Conservation (phyloP, 306 rosid species). For the Rubus idaeus region DNA sequence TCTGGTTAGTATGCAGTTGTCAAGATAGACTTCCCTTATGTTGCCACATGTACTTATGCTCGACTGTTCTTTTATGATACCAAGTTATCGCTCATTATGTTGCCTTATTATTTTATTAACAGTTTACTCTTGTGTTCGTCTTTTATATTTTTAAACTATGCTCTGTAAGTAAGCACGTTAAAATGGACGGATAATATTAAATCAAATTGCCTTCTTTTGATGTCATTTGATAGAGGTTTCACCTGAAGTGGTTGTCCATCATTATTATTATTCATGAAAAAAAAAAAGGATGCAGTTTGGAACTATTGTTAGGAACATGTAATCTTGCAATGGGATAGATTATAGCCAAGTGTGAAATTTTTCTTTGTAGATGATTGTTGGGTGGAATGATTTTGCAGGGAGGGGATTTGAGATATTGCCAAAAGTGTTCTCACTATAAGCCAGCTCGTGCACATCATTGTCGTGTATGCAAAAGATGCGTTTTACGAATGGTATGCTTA, state of each 20-base stretch:
- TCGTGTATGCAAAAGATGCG: conserved; percentile 92
- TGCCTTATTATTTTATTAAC: background rate
- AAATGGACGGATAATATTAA: background rate
- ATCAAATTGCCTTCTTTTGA: background rate
- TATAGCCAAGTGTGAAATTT: conserved; percentile 12
- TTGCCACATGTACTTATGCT: background rate
- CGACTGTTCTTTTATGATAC: background rate
- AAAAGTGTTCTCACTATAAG: conserved; percentile 90
- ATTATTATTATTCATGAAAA: background rate
- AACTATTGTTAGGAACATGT: background rate
- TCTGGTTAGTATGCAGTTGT: background rate
- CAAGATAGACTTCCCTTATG: background rate
- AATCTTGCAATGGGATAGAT: background rate
- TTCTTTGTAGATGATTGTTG: background rate
- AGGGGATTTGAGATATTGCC: conserved; percentile 95
- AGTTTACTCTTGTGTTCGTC: background rate
- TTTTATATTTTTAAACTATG: background rate
- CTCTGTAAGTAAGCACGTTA: background rate
- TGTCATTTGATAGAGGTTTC: background rate
- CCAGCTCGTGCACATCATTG: conserved; percentile 99
- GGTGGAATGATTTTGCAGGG: conserved; percentile 55
- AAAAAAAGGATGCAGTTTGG: background rate
- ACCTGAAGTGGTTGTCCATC: background rate
- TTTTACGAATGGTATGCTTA: conserved; percentile 88
- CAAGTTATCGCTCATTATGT: background rate